phyloP scores from a whole-genome alignment of 202 grass and related monocot species.

The Bolboschoenoplectus hybrid region DNA sequence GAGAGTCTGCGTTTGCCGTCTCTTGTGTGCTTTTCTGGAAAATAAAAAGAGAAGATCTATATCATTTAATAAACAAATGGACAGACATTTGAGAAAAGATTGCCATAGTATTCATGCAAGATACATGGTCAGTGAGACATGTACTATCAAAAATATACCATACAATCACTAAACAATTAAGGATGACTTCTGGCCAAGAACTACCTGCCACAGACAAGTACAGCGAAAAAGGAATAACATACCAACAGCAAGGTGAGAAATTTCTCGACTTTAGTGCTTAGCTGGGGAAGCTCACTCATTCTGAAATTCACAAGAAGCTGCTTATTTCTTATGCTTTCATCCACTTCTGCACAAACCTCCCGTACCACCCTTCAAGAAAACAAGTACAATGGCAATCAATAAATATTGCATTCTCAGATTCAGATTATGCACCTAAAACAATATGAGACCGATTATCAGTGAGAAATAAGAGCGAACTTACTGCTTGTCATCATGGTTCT shows the following conservation, averaged over 20 bases:
- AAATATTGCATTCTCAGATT: not conserved
- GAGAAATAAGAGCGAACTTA: constrained; percentile 46
- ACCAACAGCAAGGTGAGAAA: constrained; percentile 67
- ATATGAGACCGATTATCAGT: not conserved
- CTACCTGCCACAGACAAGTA: not conserved
- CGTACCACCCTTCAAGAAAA: constrained; percentile 54
- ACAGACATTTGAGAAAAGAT: not conserved
- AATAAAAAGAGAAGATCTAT: constrained; percentile 22
- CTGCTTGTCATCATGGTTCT: constrained; percentile 50
- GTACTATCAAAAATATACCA: not conserved
- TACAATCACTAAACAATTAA: not conserved
- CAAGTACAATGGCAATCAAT: constrained; percentile 8
- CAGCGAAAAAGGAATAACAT: constrained; percentile 28
- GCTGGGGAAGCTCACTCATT: constrained; percentile 79
- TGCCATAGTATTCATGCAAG: not conserved
- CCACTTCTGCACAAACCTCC: constrained; percentile 38
- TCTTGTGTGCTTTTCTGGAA: constrained; percentile 56
- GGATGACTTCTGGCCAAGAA: not conserved
- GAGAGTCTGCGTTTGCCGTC: constrained; percentile 41
- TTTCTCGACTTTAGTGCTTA: constrained; percentile 79
- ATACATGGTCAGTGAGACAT: not conserved
- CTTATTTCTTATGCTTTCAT: constrained; percentile 17
- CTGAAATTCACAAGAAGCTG: constrained; percentile 56
- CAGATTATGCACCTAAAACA: constrained; percentile 30
- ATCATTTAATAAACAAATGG: not conserved